Evolutionary conservation across 805 yeast genomes (phyloP), one percentile per base, ranked within the genome.

Genomic region (Clavispora fructus): DNA sequence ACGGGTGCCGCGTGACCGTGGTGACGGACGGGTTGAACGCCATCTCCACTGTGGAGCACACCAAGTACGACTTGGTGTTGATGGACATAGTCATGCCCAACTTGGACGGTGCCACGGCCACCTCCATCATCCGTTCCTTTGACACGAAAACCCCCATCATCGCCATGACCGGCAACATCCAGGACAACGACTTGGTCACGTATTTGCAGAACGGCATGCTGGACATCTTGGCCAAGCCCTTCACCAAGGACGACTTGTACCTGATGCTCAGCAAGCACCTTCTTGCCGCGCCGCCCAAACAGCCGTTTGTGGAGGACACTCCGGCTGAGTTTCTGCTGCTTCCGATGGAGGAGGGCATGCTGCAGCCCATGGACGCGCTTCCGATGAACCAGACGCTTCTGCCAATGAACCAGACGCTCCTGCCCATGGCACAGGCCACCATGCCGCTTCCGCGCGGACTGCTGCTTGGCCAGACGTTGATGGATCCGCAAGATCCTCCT

Each of bases 1-100:
- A 87, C 62, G 97, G 97, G 0, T 91, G 97, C 63, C 82, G 89
- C 12, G 96, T 92, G 5, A 92, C 94, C 40, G 88, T 90, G 16
- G 97, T 88, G 0, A 85, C 89, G 6, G 97, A 92, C 67, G 99
- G 99, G 0, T 67, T 92, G 10, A 83, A 87, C 31, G 97, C 97
- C 3, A 89, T 94, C 39, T 77, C 82, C 30, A 84, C 82, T 0
- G 78, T 86, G 28, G 91, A 84, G 59, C 79, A 80, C 42, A 78
- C 79, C 31, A 78, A 83, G 55, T 87, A 82, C 58, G 95, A 85
- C 64, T 68, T 87, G 48, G 92, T 87, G 1, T 63, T 87, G 39
- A 87, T 87, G 95, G 95, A 87, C 66, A 87, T 87, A 43, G 92
- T 87, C 19, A 87, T 87, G 94, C 95, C 95, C 11, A 86, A 85